A percentile compares a stretch with the other conserved stretches of the same genome.
Conservation (phyloP, 73 alveolate genomes). For the Paramecium sonneborni region DNA sequence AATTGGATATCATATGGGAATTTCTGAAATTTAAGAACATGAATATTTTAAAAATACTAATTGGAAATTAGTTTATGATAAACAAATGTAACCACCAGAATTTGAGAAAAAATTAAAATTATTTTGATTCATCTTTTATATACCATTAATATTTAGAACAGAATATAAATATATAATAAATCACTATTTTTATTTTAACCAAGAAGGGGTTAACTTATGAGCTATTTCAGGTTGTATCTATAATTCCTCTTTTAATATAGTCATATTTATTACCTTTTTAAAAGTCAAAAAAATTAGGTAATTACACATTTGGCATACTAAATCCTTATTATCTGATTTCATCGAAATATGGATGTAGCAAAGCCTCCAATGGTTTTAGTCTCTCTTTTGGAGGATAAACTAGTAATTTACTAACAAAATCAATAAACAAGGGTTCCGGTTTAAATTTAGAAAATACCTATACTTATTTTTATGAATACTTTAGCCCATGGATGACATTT, state of each 20-base stretch:
- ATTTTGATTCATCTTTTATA: background rate
- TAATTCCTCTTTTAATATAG: conserved; percentile 74
- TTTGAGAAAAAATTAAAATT: background rate
- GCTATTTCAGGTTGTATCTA: background rate
- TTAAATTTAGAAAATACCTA: conserved; percentile 39
- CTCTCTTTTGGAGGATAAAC: conserved; percentile 85
- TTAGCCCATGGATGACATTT: conserved; percentile 77
- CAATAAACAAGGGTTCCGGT: conserved; percentile 55
- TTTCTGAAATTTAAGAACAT: conserved; percentile 24
- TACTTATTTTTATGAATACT: conserved; percentile 47
- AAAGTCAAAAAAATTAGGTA: conserved; percentile 52
- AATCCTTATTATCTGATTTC: conserved; percentile 72
- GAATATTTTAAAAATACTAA: background rate
- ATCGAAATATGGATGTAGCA: conserved; percentile 91
- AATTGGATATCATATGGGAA: conserved; percentile 26
- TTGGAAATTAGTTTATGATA: conserved; percentile 32
- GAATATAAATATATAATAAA: background rate
- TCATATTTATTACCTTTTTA: conserved; percentile 41
- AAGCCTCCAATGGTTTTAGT: conserved; percentile 81
- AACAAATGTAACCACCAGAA: conserved; percentile 6
- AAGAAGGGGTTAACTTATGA: background rate
- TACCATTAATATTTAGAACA: background rate
- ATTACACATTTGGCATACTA: background rate
- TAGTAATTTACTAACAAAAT: conserved; percentile 78
- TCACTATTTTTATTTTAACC: background rate